These are phyloP conservation scores for Candida tunisiensis DNA, from an alignment of 1,139 yeast genomes.

Conservation along the genomic window DNA sequence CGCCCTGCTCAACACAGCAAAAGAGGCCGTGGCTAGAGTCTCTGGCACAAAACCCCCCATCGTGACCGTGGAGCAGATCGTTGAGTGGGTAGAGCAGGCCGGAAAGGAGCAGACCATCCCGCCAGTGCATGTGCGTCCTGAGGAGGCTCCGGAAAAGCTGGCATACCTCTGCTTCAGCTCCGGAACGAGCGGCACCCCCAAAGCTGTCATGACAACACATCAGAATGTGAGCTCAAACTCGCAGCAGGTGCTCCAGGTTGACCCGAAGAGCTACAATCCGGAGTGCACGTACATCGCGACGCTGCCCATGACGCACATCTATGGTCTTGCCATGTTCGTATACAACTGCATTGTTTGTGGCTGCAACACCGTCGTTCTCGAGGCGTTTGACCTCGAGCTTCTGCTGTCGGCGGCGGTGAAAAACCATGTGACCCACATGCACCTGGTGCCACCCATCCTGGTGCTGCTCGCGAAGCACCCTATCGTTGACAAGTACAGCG, in stretches of 20 bases:
- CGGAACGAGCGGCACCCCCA: slow-evolving; percentile 63
- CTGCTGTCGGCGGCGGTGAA: slow-evolving; percentile 13
- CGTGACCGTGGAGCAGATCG: slow-evolving; percentile 1
- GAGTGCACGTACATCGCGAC: slow-evolving; percentile 2
- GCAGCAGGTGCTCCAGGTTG: slow-evolving; percentile 8
- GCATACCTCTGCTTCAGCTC: slow-evolving; percentile 41
- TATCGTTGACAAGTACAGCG: slow-evolving; percentile 16
- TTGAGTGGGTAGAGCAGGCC: slow-evolving; percentile 7
- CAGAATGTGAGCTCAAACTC: slow-evolving; percentile 18
- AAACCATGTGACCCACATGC: slow-evolving; percentile 13
- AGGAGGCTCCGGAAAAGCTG: slow-evolving; percentile 8
- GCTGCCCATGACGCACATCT: slow-evolving; percentile 24
- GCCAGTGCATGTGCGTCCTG: slow-evolving; percentile 6
- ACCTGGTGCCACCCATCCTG: slow-evolving; percentile 23
- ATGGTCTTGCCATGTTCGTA: slow-evolving; percentile 15
- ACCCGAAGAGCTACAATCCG: slow-evolving; percentile 3
- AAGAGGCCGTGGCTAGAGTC: slow-evolving; percentile 12
- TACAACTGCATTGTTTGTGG: slow-evolving; percentile 10
- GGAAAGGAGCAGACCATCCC: slow-evolving; percentile 4
- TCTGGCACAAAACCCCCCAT: slow-evolving; percentile 1
- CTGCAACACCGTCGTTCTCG: slow-evolving; percentile 14
- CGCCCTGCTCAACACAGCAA: slow-evolving; percentile 7
- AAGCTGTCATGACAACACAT: slow-evolving; percentile 54
- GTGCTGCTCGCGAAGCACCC: slow-evolving; percentile 22
- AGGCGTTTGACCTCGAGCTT: slow-evolving; percentile 16